These are phyloP conservation scores for Fusarium robinianum DNA, from an alignment of 2,329 filamentous ascomycete genomes.

Conservation along the genomic window DNA sequence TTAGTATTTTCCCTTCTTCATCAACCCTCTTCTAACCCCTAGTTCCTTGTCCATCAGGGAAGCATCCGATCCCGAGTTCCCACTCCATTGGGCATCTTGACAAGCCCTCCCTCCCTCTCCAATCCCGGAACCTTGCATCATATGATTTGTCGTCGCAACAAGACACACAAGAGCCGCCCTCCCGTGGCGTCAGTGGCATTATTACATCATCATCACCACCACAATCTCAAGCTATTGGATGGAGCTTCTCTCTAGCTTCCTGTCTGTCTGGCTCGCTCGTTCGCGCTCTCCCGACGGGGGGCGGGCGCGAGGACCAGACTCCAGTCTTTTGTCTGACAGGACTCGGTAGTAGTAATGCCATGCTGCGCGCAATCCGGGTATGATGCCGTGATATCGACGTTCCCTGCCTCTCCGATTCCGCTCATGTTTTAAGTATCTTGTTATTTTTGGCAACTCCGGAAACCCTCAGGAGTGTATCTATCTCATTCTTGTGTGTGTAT, in stretches of 20 bases:
- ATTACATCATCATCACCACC: conserved; percentile 34
- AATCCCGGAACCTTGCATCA: conserved; percentile 30
- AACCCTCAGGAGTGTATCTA: conserved; percentile 3
- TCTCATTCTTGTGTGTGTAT: background rate
- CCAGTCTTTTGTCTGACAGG: no score
- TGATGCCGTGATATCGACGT: conserved; percentile 26
- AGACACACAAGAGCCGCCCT: conserved; percentile 28
- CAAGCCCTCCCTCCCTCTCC: no score
- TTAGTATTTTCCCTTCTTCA: conserved; percentile 7
- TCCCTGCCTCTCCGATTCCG: conserved; percentile 7
- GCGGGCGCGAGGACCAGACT: conserved; percentile 23
- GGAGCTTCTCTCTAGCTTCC: no score
- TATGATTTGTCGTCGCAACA: conserved; percentile 30
- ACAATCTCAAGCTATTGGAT: background rate
- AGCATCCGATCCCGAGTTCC: conserved; percentile 23
- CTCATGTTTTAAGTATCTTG: conserved; percentile 23
- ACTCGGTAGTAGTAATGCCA: conserved; percentile 14
- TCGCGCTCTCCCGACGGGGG: conserved; percentile 18
- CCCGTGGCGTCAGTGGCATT: conserved; percentile 28
- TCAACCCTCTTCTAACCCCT: conserved; percentile 1
- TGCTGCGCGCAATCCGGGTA: background rate
- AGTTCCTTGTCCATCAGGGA: conserved; percentile 5
- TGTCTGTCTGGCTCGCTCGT: background rate
- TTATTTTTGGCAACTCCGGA: conserved; percentile 29
- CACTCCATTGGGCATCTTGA: no score